Base-by-base conservation (phyloP, 2,329 filamentous ascomycete genomes). In the Tolypocladium pustulatum region DNA sequence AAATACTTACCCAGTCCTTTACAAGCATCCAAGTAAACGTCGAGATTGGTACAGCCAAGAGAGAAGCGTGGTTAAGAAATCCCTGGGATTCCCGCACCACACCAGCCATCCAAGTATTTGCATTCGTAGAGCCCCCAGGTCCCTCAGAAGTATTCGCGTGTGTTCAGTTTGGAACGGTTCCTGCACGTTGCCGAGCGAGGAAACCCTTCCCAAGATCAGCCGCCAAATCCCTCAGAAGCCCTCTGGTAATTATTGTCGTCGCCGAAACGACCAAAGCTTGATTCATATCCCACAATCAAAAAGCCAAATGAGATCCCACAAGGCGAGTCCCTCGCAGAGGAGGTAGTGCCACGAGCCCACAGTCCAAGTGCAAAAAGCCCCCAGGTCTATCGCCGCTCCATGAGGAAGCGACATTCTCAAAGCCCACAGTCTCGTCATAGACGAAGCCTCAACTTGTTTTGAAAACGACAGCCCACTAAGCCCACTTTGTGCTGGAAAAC, bases 401-500 rank as follows among this genome's bases (percentile, higher is more conserved):
- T 61, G 57, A 63, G 66, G 72, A 76, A 74, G 72, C 74, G 71
- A 72, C 71, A 40, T 76, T 76, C 75, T 77, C 78, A 79, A 80
- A 81, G 77, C 78, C 79, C 79, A 81, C 76, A 70, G 68, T 56
- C 61, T 66, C 69, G 72, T 71, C 54, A 53, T 46, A 64, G 67
- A 73, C 71, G 69, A 41, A 62, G 59, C 61, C 59, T 58, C 66
- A 67, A 71, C 68, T 69, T 69, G 60, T 74, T 74, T 76, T 73
- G 76, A 61, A 80, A 78, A 78, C 75, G 77, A 82, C 76, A 79
- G 80, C 79, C 80, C 78, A 81, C 79, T 76, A 81, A 67, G 65
- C 69, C 71, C 68, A 64, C 61, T 75, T 76, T 73, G 69, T 71
- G 62, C 65, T 65, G 64, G 61, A 73, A 73, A 73, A 68, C 74